Base-by-base conservation (phyloP, 2,329 filamentous ascomycete species). In the Botrytis byssoidea region DNA sequence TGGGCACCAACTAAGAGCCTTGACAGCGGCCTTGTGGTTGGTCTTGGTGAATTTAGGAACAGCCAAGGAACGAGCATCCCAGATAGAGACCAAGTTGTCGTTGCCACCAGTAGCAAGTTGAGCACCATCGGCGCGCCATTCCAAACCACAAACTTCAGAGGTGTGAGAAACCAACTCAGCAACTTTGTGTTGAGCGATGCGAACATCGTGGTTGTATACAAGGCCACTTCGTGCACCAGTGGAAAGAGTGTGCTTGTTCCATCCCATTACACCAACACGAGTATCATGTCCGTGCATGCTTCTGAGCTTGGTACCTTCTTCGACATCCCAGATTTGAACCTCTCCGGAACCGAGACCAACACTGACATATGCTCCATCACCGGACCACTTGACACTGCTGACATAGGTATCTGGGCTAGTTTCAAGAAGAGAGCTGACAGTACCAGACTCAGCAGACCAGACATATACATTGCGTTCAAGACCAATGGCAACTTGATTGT, bases 41-140 rank as follows among this genome's bases (percentile, higher is more conserved):
- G 95, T 97, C 91, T 99, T 99, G 84, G 94, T 96, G 87, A 98
- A 98, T 86, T 98, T 98, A 83, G 96, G 96, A 16, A 97, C 95
- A 29, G 90, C 91, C 74, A 99, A 88, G 14, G 94, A 96, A 69
- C 96, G 94, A 73, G 96, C 95, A 83, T 99, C 96, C 96, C 96
- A 99, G 85, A 99, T 99, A 80, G 93, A 97, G 78, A 99, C 96
- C 72, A 99, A 88, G 87, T 99, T 99, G 88, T 99, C 96, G 81
- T 99, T 99, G 83, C 95, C 96, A 80, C 96, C 96, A 72, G 96
- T 98, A 71, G 96, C 96, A 75, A 99, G 92, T 87, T 98, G 96
- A 71, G 95, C 93, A 78, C 96, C 96, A 82, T 99, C 96, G 29
- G 95, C 91, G 79, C 96, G 92, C 97, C 96, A 99, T 84, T 99